Conservation (phyloP, 108 stramenopile genomes). For the Bacterosira constricta region DNA sequence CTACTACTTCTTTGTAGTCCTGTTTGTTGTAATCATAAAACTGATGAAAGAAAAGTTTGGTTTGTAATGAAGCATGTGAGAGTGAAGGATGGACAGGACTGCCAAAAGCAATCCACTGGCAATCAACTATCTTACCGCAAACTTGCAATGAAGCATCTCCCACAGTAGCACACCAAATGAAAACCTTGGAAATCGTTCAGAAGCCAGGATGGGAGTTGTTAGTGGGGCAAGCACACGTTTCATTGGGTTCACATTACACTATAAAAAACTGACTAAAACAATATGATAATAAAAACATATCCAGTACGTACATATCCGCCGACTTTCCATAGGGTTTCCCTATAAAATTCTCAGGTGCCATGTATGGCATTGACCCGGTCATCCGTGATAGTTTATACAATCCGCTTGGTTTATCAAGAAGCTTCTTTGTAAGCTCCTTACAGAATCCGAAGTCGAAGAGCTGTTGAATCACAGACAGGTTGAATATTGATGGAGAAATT, state of each 20-base stretch:
- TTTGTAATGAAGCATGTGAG: background rate
- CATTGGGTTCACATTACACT: too few species aligned
- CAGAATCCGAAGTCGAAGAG: conserved; percentile 52
- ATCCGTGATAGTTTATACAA: conserved; percentile 37
- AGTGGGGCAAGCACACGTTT: too few species aligned
- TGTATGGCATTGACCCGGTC: conserved; percentile 45
- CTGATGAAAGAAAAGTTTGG: background rate
- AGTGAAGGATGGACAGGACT: too few species aligned
- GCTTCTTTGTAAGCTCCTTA: conserved; percentile 31
- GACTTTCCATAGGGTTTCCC: conserved; percentile 41
- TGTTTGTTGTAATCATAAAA: conserved; percentile 25
- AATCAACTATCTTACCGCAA: conserved; percentile 25
- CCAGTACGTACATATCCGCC: conserved; percentile 39
- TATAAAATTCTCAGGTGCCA: conserved; percentile 20
- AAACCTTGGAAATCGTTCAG: too few species aligned
- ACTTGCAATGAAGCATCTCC: conserved; percentile 51
- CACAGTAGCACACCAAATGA: conserved; percentile 51
- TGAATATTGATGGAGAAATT: too few species aligned
- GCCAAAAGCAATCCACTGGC: too few species aligned
- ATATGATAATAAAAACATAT: too few species aligned
- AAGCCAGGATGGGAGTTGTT: too few species aligned
- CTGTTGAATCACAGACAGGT: background rate
- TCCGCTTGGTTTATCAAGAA: conserved; percentile 29
- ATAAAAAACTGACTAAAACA: too few species aligned
- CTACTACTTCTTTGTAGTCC: conserved; percentile 30